Conservation (phyloP, 2,329 filamentous ascomycete species). For the Phialophora verrucosa region DNA sequence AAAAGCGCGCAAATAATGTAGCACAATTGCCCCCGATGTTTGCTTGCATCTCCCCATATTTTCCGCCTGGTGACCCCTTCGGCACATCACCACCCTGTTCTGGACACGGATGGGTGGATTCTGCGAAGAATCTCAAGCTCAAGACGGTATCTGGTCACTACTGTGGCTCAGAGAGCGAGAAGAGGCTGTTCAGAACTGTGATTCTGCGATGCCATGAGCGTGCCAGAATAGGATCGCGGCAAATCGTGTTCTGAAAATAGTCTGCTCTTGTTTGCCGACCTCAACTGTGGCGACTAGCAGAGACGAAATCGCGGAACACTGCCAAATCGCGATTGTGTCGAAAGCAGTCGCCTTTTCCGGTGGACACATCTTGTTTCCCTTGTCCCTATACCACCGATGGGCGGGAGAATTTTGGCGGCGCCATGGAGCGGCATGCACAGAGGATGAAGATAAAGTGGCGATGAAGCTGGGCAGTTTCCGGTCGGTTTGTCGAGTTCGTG, state of each 20-base stretch:
- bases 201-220: not conserved
- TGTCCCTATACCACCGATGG: not conserved
- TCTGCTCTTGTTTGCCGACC: conserved; percentile 19
- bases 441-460: conserved; percentile 11
- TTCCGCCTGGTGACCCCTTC: conserved; percentile 28
- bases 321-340: conserved; percentile 13
- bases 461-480: conserved; percentile 13
- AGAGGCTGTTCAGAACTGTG: conserved; percentile 2
- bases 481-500: conserved; percentile 19
- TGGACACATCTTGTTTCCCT: not conserved
- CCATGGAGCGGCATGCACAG: conserved; percentile 8
- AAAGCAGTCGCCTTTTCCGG: conserved; percentile 17
- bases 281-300: conserved; percentile 16
- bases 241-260: conserved; percentile 5
- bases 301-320: conserved; percentile 16
- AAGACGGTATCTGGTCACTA: not conserved
- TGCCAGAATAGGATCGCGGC: not conserved
- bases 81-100: conserved; percentile 17
- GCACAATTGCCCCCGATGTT: conserved; percentile 32
- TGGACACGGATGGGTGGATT: not conserved
- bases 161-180: not conserved
- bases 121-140: not conserved
- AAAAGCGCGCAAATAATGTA: conserved; percentile 19
- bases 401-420: not conserved
- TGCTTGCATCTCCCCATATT: conserved; percentile 28